phyloP scores from a whole-genome alignment of 2,329 filamentous ascomycete species.

The Scortechinia acanthostroma region DNA sequence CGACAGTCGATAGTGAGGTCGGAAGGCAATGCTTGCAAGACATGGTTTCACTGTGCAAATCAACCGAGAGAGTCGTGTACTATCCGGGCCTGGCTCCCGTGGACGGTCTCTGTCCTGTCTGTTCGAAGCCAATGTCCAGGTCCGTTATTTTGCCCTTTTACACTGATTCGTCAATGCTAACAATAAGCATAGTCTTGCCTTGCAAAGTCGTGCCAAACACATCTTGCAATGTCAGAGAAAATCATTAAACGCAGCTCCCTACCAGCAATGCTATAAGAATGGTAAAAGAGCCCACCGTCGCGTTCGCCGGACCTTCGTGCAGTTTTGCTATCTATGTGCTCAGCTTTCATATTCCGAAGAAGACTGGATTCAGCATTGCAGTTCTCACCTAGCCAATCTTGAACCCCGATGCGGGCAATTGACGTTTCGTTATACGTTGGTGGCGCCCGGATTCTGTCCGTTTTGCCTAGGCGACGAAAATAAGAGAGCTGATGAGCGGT shows the following conservation, averaged over 20 bases:
- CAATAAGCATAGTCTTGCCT: too few species aligned
- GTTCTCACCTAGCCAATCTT: neutral
- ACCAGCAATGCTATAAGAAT: slow-evolving; percentile 1
- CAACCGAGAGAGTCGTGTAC: slow-evolving; percentile 2
- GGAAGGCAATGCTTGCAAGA: slow-evolving; percentile 3
- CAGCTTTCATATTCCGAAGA: neutral
- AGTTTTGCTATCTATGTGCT: slow-evolving; percentile 1
- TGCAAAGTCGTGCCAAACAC: neutral
- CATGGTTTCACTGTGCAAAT: neutral
- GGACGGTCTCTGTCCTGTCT: slow-evolving; percentile 3
- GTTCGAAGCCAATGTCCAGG: neutral
- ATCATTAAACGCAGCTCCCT: neutral
- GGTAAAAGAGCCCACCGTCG: neutral
- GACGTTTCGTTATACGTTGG: neutral
- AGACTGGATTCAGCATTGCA: neutral
- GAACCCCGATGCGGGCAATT: neutral
- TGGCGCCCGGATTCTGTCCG: neutral
- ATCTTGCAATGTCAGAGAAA: neutral
- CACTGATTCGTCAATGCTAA: too few species aligned
- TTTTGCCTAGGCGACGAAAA: neutral
- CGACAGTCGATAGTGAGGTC: neutral
- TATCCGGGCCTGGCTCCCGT: neutral
- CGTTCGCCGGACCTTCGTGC: neutral
- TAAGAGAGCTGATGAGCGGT: neutral
- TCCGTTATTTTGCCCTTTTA: too few species aligned